These are phyloP conservation scores for Bremia lactucae DNA, from an alignment of 352 stramenopile species.

Conservation along the genomic window DNA sequence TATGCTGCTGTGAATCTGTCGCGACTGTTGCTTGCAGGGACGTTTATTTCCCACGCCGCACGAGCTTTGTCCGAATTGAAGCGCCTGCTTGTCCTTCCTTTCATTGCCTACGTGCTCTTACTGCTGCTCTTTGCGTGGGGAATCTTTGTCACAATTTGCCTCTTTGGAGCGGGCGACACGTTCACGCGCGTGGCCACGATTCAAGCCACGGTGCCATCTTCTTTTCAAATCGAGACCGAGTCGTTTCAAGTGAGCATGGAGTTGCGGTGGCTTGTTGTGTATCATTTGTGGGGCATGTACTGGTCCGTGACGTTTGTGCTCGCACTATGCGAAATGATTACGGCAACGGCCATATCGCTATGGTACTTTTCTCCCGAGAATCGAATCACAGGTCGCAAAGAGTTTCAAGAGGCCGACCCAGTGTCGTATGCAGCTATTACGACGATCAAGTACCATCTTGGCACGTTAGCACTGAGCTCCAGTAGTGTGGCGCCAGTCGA, in stretches of 20 bases:
- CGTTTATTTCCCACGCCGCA: conserved; percentile 71
- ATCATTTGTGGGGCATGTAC: conserved; percentile 71
- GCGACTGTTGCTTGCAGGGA: conserved; percentile 49
- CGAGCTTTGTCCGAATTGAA: conserved; percentile 54
- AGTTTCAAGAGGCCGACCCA: conserved; percentile 38
- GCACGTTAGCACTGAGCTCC: conserved; percentile 59
- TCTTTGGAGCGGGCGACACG: conserved; percentile 60
- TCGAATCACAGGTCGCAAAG: conserved; percentile 41
- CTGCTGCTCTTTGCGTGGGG: conserved; percentile 63
- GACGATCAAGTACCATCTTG: conserved; percentile 60
- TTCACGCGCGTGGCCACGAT: conserved; percentile 53
- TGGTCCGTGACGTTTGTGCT: conserved; percentile 64
- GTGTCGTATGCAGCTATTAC: conserved; percentile 56
- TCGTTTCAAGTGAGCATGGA: conserved; percentile 54
- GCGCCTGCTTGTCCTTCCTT: conserved; percentile 54
- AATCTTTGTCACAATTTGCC: conserved; percentile 58
- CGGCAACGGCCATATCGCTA: conserved; percentile 50
- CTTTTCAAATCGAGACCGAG: conserved; percentile 51
- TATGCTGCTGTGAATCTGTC: conserved; percentile 54
- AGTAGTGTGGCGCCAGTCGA: conserved; percentile 47
- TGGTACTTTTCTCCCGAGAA: conserved; percentile 76
- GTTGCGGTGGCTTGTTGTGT: conserved; percentile 70
- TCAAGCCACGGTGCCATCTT: conserved; percentile 26
- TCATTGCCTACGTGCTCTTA: conserved; percentile 54
- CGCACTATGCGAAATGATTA: conserved; percentile 64